Percentiles rank a stretch among this genome's conserved stretches.
Evolutionary conservation across 2,329 filamentous ascomycete species (phyloP).

Genomic region (Colletotrichum sp.): DNA sequence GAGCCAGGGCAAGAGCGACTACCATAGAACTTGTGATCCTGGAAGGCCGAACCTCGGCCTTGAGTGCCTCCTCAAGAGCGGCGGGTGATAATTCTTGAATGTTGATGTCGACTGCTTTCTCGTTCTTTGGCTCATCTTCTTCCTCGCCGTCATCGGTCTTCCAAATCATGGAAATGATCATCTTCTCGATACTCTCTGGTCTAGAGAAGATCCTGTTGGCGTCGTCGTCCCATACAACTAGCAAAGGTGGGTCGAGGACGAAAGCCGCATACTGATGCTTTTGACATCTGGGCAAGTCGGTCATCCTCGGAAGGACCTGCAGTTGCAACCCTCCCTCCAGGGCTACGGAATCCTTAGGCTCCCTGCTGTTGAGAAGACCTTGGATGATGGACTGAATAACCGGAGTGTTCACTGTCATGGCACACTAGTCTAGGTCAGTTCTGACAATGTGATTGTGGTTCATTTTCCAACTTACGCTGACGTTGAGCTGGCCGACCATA

Average conservation of each 20-base stretch:
- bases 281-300: conserved; percentile 61
- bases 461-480: conserved; percentile 46
- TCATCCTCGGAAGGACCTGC: conserved; percentile 65
- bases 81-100: conserved; percentile 48
- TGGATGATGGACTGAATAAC: conserved; percentile 66
- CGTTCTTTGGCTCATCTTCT: conserved; percentile 45
- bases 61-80: conserved; percentile 41
- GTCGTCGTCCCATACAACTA: conserved; percentile 71
- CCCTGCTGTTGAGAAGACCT: conserved; percentile 43
- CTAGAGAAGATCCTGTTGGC: conserved; percentile 59
- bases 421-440: conserved; percentile 48
- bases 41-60: conserved; percentile 50
- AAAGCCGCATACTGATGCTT: conserved; percentile 73
- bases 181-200: conserved; percentile 54
- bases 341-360: conserved; percentile 56
- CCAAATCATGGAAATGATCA: conserved; percentile 66
- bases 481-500: conserved; percentile 46
- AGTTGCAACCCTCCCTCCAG: conserved; percentile 62
- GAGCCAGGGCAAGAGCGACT: conserved; percentile 54
- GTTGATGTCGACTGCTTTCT: conserved; percentile 38
- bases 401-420: conserved; percentile 71
- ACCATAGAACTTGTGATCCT: conserved; percentile 61
- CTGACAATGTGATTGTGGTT: not conserved
- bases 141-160: conserved; percentile 34
- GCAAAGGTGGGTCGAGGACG: conserved; percentile 59